These are phyloP conservation scores for Psilocybe azurescens DNA, from an alignment of 768 basidiomycete genomes.

Conservation along the genomic window DNA sequence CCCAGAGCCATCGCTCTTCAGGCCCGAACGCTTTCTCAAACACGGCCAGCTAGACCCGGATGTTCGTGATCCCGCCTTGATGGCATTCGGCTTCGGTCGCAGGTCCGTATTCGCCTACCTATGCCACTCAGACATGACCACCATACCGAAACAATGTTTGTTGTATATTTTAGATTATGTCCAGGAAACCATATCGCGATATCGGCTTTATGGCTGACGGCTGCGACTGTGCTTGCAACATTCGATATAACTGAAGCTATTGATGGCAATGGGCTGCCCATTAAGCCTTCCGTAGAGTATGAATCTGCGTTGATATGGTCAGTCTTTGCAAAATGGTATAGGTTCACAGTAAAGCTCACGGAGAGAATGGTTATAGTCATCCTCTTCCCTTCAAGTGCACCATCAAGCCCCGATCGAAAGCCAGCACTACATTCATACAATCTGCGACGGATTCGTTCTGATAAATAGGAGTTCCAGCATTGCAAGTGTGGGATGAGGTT, in stretches of 20 bases:
- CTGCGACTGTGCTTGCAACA: constrained; percentile 36
- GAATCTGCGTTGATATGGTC: constrained; percentile 27
- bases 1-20: constrained; percentile 42
- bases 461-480: background rate
- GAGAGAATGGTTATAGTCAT: constrained; percentile 22
- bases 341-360: background rate
- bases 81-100: constrained; percentile 46
- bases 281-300: constrained; percentile 24
- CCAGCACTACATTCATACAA: constrained; percentile 22
- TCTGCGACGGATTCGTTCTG: constrained; percentile 18
- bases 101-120: constrained; percentile 26
- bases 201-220: constrained; percentile 30
- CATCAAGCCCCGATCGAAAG: constrained; percentile 31
- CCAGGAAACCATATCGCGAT: constrained; percentile 39
- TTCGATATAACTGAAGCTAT: constrained; percentile 36
- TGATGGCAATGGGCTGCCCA: constrained; percentile 30
- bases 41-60: constrained; percentile 41
- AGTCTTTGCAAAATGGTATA: background rate
- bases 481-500: too few relatives aligned
- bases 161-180: constrained; percentile 32
- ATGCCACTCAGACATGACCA: background rate
- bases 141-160: background rate
- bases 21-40: constrained; percentile 51
- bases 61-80: constrained; percentile 39
- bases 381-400: constrained; percentile 32